A percentile compares a stretch with the other conserved stretches of the same genome.
Evolutionary conservation across 805 yeast genomes (phyloP).

Genomic region (Metschnikowia cubensis): DNA sequence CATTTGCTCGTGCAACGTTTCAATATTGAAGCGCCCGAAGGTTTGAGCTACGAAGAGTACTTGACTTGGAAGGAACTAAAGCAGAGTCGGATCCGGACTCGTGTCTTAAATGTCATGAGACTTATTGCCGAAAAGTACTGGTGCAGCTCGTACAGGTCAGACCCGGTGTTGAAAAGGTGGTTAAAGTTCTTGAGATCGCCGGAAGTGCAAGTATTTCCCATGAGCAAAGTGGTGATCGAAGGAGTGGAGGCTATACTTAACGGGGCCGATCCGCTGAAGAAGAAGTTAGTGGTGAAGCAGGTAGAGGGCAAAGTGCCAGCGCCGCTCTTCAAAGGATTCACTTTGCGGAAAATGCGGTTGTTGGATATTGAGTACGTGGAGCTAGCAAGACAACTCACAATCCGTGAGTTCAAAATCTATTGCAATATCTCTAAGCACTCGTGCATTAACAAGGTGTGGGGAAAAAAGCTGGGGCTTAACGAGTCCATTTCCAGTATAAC

Average conservation of each 20-base stretch:
- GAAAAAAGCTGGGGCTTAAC: constrained; percentile 56
- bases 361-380: constrained; percentile 69
- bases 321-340: constrained; percentile 33
- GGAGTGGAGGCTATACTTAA: constrained; percentile 24
- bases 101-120: constrained; percentile 65
- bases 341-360: constrained; percentile 42
- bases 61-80: constrained; percentile 71
- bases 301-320: constrained; percentile 35
- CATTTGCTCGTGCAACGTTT: constrained; percentile 60
- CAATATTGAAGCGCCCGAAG: constrained; percentile 78
- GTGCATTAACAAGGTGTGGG: constrained; percentile 75
- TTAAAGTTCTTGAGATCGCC: constrained; percentile 22
- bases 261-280: constrained; percentile 23
- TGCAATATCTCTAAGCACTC: constrained; percentile 66
- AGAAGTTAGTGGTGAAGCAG: background rate
- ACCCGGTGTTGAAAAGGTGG: constrained; percentile 37
- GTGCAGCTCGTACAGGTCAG: constrained; percentile 56
- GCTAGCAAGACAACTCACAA: constrained; percentile 79
- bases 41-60: constrained; percentile 77
- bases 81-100: constrained; percentile 58
- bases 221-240: constrained; percentile 26
- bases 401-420: constrained; percentile 70
- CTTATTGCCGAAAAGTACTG: constrained; percentile 66
- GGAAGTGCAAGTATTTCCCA: constrained; percentile 23
- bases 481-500: constrained; percentile 44